Base-by-base conservation (phyloP, 805 yeast genomes). In the Cyberlindnera mississippiensis region DNA sequence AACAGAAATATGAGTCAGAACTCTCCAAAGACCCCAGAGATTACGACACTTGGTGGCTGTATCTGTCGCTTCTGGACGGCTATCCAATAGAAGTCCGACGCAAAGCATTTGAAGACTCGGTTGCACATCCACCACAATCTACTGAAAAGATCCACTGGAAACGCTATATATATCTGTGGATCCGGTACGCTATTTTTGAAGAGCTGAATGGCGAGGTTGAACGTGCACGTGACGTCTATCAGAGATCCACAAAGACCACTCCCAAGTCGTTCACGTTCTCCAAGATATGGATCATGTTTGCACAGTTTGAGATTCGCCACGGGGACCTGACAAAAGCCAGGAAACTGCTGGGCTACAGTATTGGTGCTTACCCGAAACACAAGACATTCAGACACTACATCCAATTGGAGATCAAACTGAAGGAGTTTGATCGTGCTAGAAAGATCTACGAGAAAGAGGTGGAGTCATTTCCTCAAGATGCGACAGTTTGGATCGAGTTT, bases 1-100 rank as follows among this genome's bases (percentile, higher is more conserved):
- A 70, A 45, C 59, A 68, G 6, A 67, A 66, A 40, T 86, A 84
- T 56, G 80, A 81, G 52, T 58, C 63, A 3, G 66, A 63, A 16
- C 51, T 85, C 12, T 44, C 55, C 6, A 50, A 55, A 10, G 67
- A 75, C 39, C 80, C 87, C 1, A 31, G 42, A 0, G 85, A 86
- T 62, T 80, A 78, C 59, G 93, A 85, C 53, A 64, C 79, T 0
- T 90, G 98, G 97, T 89, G 96, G 91, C 58, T 75, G 0, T 81
- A 80, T 53, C 45, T 87, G 2, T 68, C 73, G 11, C 56, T 86
- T 18, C 52, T 79, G 11, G 73, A 73, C 38, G 68, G 71, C 18
- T 55, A 67, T 15, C 49, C 53, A 11, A 55, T 62, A 0, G 63
- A 53, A 0, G 63, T 53, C 1, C 46, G 62, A 13, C 49, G 67